These are phyloP conservation scores for Pythium vanterpoolii DNA, from an alignment of 352 stramenopile species.

Conservation along the genomic window DNA sequence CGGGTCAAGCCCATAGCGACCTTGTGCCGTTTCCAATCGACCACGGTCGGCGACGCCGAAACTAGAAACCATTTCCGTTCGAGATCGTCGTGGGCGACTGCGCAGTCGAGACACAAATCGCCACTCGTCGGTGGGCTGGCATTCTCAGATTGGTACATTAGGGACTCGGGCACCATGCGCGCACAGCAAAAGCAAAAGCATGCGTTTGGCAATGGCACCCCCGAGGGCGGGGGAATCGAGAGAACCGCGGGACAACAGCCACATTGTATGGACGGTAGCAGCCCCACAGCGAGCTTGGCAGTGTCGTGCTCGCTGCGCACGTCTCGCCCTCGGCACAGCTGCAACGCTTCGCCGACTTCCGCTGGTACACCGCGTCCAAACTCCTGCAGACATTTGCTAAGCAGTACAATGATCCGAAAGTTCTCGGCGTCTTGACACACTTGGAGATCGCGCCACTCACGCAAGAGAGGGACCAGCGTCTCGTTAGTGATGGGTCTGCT, in stretches of 20 bases:
- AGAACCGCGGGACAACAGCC: conserved; percentile 3
- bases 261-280: neutral
- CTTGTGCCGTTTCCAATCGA: conserved; percentile 10
- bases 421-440: conserved; percentile 5
- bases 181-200: conserved; percentile 16
- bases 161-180: conserved; percentile 6
- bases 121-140: neutral
- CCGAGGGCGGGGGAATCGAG: conserved; percentile 2
- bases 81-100: conserved; percentile 4
- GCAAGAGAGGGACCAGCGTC: neutral
- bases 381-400: conserved; percentile 11
- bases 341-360: conserved; percentile 5
- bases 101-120: conserved; percentile 6
- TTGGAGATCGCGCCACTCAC: conserved; percentile 5
- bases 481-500: neutral
- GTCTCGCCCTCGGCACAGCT: conserved; percentile 6
- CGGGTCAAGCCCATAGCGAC: neutral
- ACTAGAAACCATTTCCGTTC: conserved; percentile 10
- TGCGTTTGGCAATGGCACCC: conserved; percentile 5
- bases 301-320: neutral
- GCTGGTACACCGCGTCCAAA: conserved; percentile 1
- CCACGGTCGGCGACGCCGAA: conserved; percentile 1
- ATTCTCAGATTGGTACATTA: conserved; percentile 5
- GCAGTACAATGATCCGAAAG: conserved; percentile 9
- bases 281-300: neutral